Conservation (phyloP, 2,329 filamentous ascomycete genomes). For the Colletotrichum eremochloae region DNA sequence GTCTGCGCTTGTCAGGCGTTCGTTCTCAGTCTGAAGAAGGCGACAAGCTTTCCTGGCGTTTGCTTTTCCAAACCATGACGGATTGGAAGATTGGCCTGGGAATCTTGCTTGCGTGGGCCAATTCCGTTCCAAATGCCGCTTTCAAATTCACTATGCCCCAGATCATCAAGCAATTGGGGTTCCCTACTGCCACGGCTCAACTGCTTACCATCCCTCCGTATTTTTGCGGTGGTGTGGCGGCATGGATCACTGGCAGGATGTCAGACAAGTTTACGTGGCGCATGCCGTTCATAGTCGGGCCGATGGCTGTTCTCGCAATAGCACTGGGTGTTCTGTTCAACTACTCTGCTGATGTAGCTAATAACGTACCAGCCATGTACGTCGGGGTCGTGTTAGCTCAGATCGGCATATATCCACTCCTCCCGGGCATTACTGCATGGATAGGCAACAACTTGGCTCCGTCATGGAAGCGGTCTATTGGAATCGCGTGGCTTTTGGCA, state of each 20-base stretch:
- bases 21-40: constrained; percentile 41
- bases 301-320: constrained; percentile 48
- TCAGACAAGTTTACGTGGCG: constrained; percentile 54
- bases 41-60: constrained; percentile 44
- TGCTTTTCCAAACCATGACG: constrained; percentile 50
- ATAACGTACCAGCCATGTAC: constrained; percentile 51
- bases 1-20: constrained; percentile 29
- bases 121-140: constrained; percentile 52
- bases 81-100: constrained; percentile 60
- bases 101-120: constrained; percentile 56
- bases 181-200: constrained; percentile 48
- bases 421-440: constrained; percentile 47
- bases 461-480: constrained; percentile 45
- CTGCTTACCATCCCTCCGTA: constrained; percentile 54
- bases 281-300: constrained; percentile 54
- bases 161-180: constrained; percentile 57
- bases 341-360: constrained; percentile 50
- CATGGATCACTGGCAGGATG: constrained; percentile 47
- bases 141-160: constrained; percentile 50
- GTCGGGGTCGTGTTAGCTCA: constrained; percentile 6
- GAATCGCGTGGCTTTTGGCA: constrained; percentile 45
- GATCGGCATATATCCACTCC: constrained; percentile 50
- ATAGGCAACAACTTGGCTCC: constrained; percentile 46
- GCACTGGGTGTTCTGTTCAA: constrained; percentile 52
- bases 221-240: constrained; percentile 48